Evolutionary conservation across 495 filamentous ascomycete species (phyloP).

Genomic region (Penicillium canariense): DNA sequence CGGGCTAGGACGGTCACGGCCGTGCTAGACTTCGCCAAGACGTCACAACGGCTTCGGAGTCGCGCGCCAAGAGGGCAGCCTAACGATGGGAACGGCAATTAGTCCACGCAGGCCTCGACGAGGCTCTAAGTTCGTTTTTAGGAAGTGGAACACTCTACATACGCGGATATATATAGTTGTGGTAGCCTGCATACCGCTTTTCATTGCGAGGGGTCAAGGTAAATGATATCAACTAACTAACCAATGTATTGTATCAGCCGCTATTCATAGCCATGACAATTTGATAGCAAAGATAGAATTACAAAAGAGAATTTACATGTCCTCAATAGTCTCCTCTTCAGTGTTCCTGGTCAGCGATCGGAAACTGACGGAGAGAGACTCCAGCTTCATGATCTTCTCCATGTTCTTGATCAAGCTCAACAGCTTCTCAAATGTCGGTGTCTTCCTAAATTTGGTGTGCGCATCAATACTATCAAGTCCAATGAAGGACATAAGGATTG

Average conservation of each 20-base stretch:
- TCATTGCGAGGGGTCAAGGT: no score
- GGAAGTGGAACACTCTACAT: no score
- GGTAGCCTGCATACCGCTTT: no score
- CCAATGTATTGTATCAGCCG: no score
- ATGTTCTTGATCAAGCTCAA: not conserved
- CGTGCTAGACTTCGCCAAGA: constrained; percentile 30
- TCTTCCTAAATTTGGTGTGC: not conserved
- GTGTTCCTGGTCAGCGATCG: not conserved
- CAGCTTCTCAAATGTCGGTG: not conserved
- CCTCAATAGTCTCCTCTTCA: not conserved
- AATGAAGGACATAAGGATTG: not conserved
- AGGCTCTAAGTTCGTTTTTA: constrained; percentile 21
- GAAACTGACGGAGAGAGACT: not conserved
- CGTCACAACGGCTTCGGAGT: constrained; percentile 31
- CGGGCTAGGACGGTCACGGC: constrained; percentile 21
- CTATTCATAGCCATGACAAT: no score
- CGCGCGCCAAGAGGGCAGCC: constrained; percentile 29
- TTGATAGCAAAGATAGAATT: no score
- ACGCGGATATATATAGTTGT: no score
- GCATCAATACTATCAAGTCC: not conserved
- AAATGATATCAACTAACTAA: no score
- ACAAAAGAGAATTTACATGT: not conserved
- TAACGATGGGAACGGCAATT: constrained; percentile 21
- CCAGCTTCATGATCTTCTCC: not conserved
- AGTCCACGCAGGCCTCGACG: no score